Evolutionary conservation across 352 stramenopile species (phyloP), one percentile per base, ranked within the genome.

Genomic region (Globisporangium rhizosaccharum): DNA sequence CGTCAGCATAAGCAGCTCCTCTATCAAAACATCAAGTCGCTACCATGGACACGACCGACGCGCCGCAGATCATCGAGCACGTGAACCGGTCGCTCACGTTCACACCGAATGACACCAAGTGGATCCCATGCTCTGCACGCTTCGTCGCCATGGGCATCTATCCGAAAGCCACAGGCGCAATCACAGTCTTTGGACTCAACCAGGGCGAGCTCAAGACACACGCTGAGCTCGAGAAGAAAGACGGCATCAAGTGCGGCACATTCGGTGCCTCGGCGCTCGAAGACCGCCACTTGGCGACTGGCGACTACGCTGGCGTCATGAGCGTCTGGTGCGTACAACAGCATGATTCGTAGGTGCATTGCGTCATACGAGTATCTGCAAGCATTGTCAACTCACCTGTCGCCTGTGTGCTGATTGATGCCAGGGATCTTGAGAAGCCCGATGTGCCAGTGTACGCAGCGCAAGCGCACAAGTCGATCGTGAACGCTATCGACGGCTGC

Each of bases 41-140:
- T 37, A 75, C 20, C 12, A 98, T 98, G 93, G 94, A 98, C 68
- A 97, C 89, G 49, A 98, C 91, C 20, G 87, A 98, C 59, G 96
- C 96, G 56, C 96, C 96, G 61, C 92, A 98, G 75, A 88, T 99
- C 63, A 98, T 99, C 60, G 96, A 99, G 75, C 95, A 99, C 79
- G 81, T 97, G 50, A 92, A 88, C 70, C 85, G 95, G 68, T 92
- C 77, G 66, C 67, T 98, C 10, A 80, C 67, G 37, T 98, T 97
- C 70, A 98, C 95, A 41, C 92, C 96, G 18, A 98, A 98, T 61
- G 93, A 98, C 68, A 92, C 83, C 50, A 90, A 90, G 65, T 99
- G 92, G 92, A 76, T 99, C 28, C 96, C 96, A n/a, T 95, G 86
- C 67, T 98, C 92, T 37, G 91, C 96, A 44, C 71, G 86, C 18